Evolutionary conservation across 345 rosid genomes (phyloP).

Genomic region (Populus alba): DNA sequence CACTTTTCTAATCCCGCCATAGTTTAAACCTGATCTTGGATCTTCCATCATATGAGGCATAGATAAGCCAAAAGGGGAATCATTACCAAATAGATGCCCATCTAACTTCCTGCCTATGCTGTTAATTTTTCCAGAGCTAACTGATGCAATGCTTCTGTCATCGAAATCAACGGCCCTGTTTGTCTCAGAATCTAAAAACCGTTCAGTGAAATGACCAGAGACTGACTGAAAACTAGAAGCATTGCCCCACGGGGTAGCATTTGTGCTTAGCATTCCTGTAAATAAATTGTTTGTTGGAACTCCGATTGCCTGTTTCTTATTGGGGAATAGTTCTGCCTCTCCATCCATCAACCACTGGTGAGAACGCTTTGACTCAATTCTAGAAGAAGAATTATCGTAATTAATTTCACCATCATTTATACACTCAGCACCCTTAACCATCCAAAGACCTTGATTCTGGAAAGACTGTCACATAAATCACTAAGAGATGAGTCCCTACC

Average conservation of each 20-base stretch:
- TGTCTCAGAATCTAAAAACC: conserved; percentile 36
- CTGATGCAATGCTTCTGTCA: conserved; percentile 32
- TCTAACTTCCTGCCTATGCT: conserved; percentile 30
- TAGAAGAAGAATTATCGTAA: conserved; percentile 35
- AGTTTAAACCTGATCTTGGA: conserved; percentile 33
- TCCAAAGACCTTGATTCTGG: conserved; percentile 55
- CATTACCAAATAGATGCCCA: conserved; percentile 30
- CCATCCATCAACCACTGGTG: conserved; percentile 50
- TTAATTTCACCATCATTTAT: conserved; percentile 35
- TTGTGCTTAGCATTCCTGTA: conserved; percentile 37
- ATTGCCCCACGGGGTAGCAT: conserved; percentile 41
- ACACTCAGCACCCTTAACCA: conserved; percentile 35
- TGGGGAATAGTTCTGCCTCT: conserved; percentile 41
- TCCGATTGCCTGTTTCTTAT: conserved; percentile 47
- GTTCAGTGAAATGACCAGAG: conserved; percentile 38
- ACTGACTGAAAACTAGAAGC: conserved; percentile 38
- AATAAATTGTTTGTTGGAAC: conserved; percentile 36
- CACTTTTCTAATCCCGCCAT: conserved; percentile 50
- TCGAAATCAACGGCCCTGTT: conserved; percentile 29
- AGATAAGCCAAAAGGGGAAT: conserved; percentile 44
- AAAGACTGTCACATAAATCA: conserved; percentile 14
- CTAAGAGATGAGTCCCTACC: neutral
- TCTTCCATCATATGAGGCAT: conserved; percentile 39
- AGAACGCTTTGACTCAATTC: conserved; percentile 40
- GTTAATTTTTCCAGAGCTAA: conserved; percentile 26